phyloP scores from a whole-genome alignment of 2,329 filamentous ascomycete species.

The Penicillium palitans region DNA sequence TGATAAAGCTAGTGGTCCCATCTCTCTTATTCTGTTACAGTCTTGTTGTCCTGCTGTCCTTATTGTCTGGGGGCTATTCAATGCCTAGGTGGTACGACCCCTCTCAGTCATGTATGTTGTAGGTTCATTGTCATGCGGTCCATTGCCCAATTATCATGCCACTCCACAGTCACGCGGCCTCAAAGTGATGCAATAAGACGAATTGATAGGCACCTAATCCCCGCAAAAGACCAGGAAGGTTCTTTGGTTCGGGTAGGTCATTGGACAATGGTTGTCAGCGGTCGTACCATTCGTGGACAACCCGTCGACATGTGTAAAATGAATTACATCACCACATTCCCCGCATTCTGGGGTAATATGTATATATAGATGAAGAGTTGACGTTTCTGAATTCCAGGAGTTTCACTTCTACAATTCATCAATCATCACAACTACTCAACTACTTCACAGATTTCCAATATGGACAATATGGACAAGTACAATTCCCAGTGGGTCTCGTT shows the following conservation, averaged over 20 bases:
- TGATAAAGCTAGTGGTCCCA: background rate
- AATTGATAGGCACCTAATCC: background rate
- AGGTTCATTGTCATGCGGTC: background rate
- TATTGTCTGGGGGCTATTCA: background rate
- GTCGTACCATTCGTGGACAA: constrained; percentile 1
- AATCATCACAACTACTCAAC: background rate
- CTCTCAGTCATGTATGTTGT: background rate
- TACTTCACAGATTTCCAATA: background rate
- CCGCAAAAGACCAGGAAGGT: background rate
- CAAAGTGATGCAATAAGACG: background rate
- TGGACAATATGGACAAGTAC: constrained; percentile 23
- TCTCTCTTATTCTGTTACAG: background rate
- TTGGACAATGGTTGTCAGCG: constrained; percentile 2
- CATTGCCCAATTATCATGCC: constrained; percentile 3
- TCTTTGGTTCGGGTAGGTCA: background rate
- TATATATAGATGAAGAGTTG: background rate
- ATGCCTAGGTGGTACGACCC: background rate
- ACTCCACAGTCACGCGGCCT: background rate
- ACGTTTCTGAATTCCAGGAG: background rate
- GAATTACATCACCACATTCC: constrained; percentile 11
- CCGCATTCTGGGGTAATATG: constrained; percentile 4
- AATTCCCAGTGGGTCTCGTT: constrained; percentile 33
- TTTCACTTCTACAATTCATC: background rate
- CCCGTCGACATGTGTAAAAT: background rate
- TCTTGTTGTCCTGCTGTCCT: background rate